These are phyloP conservation scores for Brassica rapa DNA, from an alignment of 345 rosid species.

Conservation along the genomic window DNA sequence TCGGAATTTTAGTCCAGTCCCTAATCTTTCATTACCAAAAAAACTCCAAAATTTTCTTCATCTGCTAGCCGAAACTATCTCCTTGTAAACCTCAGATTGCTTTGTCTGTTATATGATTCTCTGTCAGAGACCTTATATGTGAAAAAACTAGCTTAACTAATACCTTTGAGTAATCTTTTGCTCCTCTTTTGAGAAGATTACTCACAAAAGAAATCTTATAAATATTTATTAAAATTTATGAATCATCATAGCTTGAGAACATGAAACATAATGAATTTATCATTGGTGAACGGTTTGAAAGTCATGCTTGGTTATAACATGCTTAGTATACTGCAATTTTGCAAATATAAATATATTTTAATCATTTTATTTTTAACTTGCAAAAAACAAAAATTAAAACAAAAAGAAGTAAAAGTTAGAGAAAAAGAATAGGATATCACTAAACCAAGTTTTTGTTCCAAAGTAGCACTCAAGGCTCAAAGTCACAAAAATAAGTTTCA, in stretches of 20 bases:
- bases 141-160: not conserved
- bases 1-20: no score
- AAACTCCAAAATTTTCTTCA: not conserved
- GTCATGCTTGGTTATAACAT: no score
- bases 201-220: not conserved
- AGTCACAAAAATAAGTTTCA: no score
- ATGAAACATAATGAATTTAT: not conserved
- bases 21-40: not conserved
- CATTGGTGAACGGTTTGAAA: no score
- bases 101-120: not conserved
- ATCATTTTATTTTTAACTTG: no score
- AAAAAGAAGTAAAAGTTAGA: no score
- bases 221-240: no score
- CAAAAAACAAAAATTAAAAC: no score
- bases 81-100: not conserved
- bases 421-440: no score
- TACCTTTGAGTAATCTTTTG: not conserved
- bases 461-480: no score
- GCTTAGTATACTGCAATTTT: not conserved
- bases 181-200: not conserved
- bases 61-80: not conserved
- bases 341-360: not conserved
- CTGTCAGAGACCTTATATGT: not conserved
- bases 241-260: not conserved
- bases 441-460: no score